phyloP scores from a whole-genome alignment of 23 red algal species.

The Chondrus crispus region DNA sequence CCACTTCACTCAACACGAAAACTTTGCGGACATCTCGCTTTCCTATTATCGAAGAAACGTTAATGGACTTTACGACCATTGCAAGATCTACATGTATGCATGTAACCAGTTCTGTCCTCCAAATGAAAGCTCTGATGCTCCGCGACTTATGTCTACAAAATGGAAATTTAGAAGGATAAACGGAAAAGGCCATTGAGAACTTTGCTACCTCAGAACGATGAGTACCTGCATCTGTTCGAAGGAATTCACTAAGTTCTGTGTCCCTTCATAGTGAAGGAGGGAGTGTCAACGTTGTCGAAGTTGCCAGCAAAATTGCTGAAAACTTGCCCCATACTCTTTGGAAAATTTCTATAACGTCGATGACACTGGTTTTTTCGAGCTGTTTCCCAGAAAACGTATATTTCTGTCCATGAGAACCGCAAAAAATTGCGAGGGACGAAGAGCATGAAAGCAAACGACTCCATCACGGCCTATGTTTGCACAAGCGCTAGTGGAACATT shows the following conservation, averaged over 20 bases:
- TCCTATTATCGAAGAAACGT: too few relatives aligned
- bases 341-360: background rate
- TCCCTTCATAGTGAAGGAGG: background rate
- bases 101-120: too few relatives aligned
- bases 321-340: background rate
- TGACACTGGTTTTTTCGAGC: constrained; percentile 4
- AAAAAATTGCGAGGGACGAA: background rate
- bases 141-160: too few relatives aligned
- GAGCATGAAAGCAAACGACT: constrained; percentile 21
- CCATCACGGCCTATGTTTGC: constrained; percentile 9
- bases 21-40: too few relatives aligned
- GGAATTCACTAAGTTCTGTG: background rate
- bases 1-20: too few relatives aligned
- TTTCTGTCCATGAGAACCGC: background rate
- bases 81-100: too few relatives aligned
- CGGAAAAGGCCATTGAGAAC: too few relatives aligned
- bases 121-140: too few relatives aligned
- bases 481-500: constrained; percentile 5
- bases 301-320: background rate
- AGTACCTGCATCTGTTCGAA: background rate
- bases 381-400: constrained; percentile 1
- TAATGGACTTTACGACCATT: too few relatives aligned
- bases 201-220: too few relatives aligned
- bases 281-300: background rate
- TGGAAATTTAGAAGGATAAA: too few relatives aligned